phyloP scores from a whole-genome alignment of 192 early-diverging fungal species.

The Backusella mclennaniae region DNA sequence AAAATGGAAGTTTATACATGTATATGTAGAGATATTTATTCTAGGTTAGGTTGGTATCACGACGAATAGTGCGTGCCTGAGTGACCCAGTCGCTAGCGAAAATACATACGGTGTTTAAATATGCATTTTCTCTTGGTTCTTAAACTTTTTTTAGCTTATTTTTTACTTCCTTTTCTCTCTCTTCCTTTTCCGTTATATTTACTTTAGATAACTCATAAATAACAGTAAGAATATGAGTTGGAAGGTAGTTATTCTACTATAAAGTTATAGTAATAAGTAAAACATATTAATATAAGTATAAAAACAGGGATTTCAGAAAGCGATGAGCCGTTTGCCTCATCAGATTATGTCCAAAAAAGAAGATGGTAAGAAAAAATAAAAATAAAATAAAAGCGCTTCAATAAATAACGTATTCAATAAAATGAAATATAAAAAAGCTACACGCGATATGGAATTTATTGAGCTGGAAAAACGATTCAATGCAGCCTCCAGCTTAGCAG shows the following conservation, averaged over 20 bases:
- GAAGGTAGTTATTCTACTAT: not conserved
- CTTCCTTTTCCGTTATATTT: not conserved
- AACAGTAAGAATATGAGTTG: not conserved
- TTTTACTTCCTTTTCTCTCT: not conserved
- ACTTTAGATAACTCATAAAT: not conserved
- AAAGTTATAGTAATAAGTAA: not conserved
- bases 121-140: not conserved
- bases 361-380: conserved; percentile 24
- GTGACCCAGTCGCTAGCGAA: no score
- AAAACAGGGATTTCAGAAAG: conserved; percentile 71
- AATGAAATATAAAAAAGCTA: conserved; percentile 52
- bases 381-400: not conserved
- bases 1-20: no score
- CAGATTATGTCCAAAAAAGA: conserved; percentile 60
- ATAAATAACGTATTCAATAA: not conserved
- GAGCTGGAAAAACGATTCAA: conserved; percentile 63
- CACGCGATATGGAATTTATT: conserved; percentile 53
- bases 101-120: not conserved
- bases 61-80: no score
- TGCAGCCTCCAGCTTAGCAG: conserved; percentile 56
- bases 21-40: no score
- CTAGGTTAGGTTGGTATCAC: no score
- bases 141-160: not conserved
- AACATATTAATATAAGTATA: not conserved
- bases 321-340: conserved; percentile 77